phyloP scores from a whole-genome alignment of 495 filamentous ascomycete species.

The Trichocladium uniseriatum region DNA sequence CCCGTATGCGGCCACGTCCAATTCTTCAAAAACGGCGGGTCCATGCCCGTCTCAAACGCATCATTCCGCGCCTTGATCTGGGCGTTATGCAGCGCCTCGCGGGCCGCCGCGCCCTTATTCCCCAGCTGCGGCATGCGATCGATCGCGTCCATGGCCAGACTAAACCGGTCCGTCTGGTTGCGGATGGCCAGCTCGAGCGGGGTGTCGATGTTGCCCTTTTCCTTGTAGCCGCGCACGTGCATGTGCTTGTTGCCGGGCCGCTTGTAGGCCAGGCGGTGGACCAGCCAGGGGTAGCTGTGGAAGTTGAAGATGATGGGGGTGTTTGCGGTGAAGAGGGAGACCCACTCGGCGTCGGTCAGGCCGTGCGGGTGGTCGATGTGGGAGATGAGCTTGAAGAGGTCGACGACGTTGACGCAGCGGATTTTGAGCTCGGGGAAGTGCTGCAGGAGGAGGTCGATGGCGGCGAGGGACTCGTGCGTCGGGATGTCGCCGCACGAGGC shows the following conservation, averaged over 20 bases:
- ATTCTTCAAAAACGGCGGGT: conserved; percentile 52
- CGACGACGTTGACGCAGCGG: no score
- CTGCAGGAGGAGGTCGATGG: no score
- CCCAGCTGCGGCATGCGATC: conserved; percentile 49
- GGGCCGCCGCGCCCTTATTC: conserved; percentile 46
- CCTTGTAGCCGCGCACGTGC: conserved; percentile 62
- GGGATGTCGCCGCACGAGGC: no score
- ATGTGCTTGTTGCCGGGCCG: conserved; percentile 54
- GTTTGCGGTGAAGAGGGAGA: no score
- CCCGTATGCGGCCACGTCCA: conserved; percentile 52
- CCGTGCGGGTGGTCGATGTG: no score
- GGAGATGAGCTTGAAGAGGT: no score
- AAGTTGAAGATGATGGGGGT: no score
- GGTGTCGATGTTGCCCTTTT: conserved; percentile 73
- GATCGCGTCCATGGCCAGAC: conserved; percentile 63
- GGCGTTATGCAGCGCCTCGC: conserved; percentile 51
- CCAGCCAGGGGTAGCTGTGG: no score
- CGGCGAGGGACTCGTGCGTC: no score
- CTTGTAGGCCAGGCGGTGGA: conserved; percentile 61
- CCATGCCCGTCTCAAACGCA: conserved; percentile 56
- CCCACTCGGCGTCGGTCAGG: no score
- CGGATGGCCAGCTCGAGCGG: conserved; percentile 63
- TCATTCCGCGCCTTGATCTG: conserved; percentile 49
- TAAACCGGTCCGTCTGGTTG: conserved; percentile 62
- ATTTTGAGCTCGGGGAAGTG: no score